Base-by-base conservation (phyloP, 2,329 filamentous ascomycete species). In the Aspergillus ruber region DNA sequence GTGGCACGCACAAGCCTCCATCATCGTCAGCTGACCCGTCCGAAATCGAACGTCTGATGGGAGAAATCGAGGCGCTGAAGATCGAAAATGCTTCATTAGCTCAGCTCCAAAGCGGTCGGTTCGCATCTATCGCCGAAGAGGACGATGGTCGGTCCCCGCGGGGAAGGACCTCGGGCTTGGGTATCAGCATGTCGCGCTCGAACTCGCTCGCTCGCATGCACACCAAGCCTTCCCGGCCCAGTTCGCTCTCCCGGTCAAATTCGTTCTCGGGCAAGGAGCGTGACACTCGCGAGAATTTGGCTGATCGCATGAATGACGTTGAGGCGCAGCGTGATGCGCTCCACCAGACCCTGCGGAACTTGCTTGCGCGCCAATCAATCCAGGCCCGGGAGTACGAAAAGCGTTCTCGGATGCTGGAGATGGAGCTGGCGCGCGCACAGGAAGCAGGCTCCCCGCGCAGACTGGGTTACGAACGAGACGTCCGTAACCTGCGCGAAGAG, bases 301-400 rank as follows among this genome's bases (percentile, higher is more conserved):
- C 84, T 1, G 90, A 95, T 56, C 81, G 87, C 25, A 77, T 95
- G 15, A 95, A 95, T 68, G 91, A 97, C 55, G 84, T 96, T 9
- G 91, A 97, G 69, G 84, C 88, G 39, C 93, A 98, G 71, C 82
- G 93, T 42, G 91, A 98, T 67, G 90, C 91, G 1, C 76, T 98
- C 6, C 93, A 97, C 71, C 82, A 81, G 50, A 89, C 93, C 6
- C 75, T 98, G 45, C 90, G 87, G 72, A 88, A 83, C 51, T 77
- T 98, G 13, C 80, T 97, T 10, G 83, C 90, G 52, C 83, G 93
- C 45, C 90, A 96, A 56, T 86, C 91, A 54, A 79, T 85, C 63
- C 88, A 96, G 67, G 87, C 86, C 56, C 84, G 83, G 40, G 86
- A 95, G 56, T 89, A 90, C 55, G 77, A 85, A 56, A 95, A 94